phyloP scores from a whole-genome alignment of 441 rosid species.

The Hura crepitans region DNA sequence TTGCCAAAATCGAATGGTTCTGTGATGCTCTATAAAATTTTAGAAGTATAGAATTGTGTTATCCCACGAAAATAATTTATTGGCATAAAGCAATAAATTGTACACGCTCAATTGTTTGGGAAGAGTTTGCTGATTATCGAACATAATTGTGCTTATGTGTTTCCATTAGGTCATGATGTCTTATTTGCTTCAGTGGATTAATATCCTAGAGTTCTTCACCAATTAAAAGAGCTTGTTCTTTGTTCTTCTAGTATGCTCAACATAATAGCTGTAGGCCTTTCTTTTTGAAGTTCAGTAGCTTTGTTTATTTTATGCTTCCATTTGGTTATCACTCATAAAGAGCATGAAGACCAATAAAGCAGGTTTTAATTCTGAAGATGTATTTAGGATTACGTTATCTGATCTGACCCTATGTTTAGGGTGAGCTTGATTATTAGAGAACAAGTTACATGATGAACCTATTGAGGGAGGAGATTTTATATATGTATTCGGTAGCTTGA shows the following conservation, averaged over 20 bases:
- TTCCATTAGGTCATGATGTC: neutral
- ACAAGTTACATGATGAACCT: neutral
- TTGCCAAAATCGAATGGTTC: too few species aligned
- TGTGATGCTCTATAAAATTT: neutral
- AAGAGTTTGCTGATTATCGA: neutral
- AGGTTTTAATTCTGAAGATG: too few species aligned
- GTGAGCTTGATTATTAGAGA: neutral
- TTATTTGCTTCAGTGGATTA: neutral
- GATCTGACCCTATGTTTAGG: neutral
- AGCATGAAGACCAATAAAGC: neutral
- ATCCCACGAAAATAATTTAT: neutral
- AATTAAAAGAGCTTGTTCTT: neutral
- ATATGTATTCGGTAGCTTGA: neutral
- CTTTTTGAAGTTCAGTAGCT: neutral
- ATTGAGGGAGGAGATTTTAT: neutral
- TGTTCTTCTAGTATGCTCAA: neutral
- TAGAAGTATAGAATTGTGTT: neutral
- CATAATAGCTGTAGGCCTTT: neutral
- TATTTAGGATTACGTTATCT: neutral
- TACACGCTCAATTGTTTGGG: neutral
- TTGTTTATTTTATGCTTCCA: neutral
- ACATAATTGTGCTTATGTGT: neutral
- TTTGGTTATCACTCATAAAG: neutral
- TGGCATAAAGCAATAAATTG: neutral
- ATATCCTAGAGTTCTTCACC: neutral